Conservation (phyloP, 2,329 filamentous ascomycete species). For the Fusarium sp. region DNA sequence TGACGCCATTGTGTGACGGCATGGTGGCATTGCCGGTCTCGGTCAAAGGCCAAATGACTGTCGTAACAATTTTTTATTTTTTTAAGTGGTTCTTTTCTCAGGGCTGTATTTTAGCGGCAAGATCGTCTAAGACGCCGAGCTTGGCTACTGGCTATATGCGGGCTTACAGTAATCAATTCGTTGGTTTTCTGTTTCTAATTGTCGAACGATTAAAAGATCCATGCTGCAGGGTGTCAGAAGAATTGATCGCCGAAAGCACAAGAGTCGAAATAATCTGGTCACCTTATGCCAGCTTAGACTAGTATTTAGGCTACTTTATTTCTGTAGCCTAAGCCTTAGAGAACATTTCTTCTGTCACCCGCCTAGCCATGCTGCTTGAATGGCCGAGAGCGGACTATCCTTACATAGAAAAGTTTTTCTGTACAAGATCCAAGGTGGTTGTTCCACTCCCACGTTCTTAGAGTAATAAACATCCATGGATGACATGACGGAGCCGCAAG, state of each 20-base stretch:
- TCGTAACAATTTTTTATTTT: slow-evolving; percentile 11
- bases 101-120: slow-evolving; percentile 37
- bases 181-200: slow-evolving; percentile 2
- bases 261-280: no score
- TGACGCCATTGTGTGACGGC: slow-evolving; percentile 48
- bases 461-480: not conserved
- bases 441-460: slow-evolving; percentile 26
- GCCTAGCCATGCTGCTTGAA: slow-evolving; percentile 2
- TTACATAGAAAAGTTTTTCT: slow-evolving; percentile 38
- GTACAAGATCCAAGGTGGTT: slow-evolving; percentile 10
- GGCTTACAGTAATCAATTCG: slow-evolving; percentile 15
- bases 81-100: slow-evolving; percentile 33
- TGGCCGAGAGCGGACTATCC: slow-evolving; percentile 35
- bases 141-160: slow-evolving; percentile 14
- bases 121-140: slow-evolving; percentile 19
- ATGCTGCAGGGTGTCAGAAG: no score
- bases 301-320: no score
- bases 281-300: no score
- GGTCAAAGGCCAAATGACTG: slow-evolving; percentile 30
- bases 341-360: no score
- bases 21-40: slow-evolving; percentile 45
- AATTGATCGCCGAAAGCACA: no score
- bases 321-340: no score
- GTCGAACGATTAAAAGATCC: slow-evolving; percentile 22
- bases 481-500: slow-evolving; percentile 32